phyloP scores from a whole-genome alignment of 1,284 basidiomycete species.

The Entoloma clypeatum region DNA sequence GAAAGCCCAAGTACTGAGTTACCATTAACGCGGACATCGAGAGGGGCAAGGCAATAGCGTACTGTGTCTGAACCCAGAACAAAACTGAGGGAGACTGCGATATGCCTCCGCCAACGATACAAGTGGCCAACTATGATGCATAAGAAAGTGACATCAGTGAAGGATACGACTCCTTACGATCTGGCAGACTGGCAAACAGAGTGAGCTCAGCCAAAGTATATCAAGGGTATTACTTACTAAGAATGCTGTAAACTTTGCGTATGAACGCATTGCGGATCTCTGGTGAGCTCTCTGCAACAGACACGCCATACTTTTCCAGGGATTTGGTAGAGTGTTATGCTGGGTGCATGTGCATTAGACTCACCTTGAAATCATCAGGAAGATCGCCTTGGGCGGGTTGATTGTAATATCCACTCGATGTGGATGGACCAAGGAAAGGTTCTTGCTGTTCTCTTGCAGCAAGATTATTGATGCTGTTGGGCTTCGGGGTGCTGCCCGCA shows the following conservation, averaged over 20 bases:
- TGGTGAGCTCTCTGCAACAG: conserved; percentile 66
- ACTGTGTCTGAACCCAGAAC: conserved; percentile 72
- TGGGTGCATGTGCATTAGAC: conserved; percentile 14
- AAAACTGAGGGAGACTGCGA: conserved; percentile 56
- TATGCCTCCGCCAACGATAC: conserved; percentile 62
- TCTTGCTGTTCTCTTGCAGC: conserved; percentile 36
- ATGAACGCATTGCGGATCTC: conserved; percentile 75
- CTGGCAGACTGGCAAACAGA: conserved; percentile 51
- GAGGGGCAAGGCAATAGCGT: conserved; percentile 15
- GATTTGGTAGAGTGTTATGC: neutral
- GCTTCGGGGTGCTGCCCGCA: conserved; percentile 32
- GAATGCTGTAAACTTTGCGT: conserved; percentile 78
- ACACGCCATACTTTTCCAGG: conserved; percentile 62
- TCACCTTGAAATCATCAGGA: conserved; percentile 82
- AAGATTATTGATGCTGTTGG: conserved; percentile 25
- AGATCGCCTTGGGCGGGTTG: conserved; percentile 68
- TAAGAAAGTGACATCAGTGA: neutral
- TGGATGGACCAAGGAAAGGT: conserved; percentile 39
- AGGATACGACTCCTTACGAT: conserved; percentile 47
- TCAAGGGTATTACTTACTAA: conserved; percentile 49
- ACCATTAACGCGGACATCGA: neutral
- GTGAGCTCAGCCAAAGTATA: conserved; percentile 4
- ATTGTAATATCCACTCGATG: conserved; percentile 55
- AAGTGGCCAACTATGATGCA: conserved; percentile 56
- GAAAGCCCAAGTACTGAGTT: conserved; percentile 62